Base-by-base conservation (phyloP, 495 filamentous ascomycete species). In the Aspergillus indologenus region DNA sequence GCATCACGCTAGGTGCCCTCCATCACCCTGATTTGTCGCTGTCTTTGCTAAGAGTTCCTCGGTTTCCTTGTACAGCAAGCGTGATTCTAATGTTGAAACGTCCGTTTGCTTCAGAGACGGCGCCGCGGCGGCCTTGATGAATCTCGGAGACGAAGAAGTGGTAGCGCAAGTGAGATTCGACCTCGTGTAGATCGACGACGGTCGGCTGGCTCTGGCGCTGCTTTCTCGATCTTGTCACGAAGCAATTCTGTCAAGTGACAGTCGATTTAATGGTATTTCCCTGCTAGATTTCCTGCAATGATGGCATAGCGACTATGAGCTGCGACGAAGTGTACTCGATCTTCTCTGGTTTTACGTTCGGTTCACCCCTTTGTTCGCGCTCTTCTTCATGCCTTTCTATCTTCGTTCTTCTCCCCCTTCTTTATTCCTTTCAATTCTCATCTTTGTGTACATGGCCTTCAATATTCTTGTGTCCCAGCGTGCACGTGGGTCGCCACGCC, bases 51-150 rank as follows among this genome's bases (percentile, higher is more conserved):
- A 80, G 74, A 75, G 58, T 57, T 65, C 60, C 57, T 59, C 48
- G 61, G 62, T 64, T 65, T 69, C 56, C 56, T 44, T 70, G 65
- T 73, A 70, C 65, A 78, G 76, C 68, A 68, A 77, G 71, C 72
- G 62, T 79, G 73, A 78, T 80, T 80, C 77, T 80, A 80, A 80
- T 68, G 68, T 73, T 74, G 61, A 63, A 74, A 73, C 75, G 73
- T 77, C 72, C 70, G 70, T 75, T 76, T 51, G 73, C 62, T 79
- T 69, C 77, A 80, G 77, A 79, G 74, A 77, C 75, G 74, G 68
- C 75, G 74, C 68, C 75, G 74, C 65, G 74, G 72, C 57, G 74
- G 75, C 53, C 61, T 75, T 68, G 75, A 76, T 56, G 69, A 63
- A 65, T 53, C 64, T 64, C 65, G 74, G 54, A 73, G 75, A 65